Evolutionary conservation across 2,329 filamentous ascomycete genomes (phyloP), one percentile per base, ranked within the genome.

Genomic region (Shiraia bambusicola): DNA sequence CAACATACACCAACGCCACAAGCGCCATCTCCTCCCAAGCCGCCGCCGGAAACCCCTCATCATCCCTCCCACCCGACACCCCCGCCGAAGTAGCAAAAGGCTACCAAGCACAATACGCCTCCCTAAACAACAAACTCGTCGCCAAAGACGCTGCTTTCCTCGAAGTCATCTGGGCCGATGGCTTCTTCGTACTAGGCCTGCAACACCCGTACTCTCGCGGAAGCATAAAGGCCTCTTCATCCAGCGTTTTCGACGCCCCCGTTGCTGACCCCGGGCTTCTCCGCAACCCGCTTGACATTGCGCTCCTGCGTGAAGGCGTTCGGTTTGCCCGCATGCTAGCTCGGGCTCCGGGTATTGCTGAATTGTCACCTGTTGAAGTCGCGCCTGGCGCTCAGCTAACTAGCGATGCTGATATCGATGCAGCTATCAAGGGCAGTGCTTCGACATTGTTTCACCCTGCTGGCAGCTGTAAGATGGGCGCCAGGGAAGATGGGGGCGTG

Each of bases 161-260:
- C 9, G 56, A 59, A 31, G n/a, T 58, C 17, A 56, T 59, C 34
- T 56, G 47, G 49, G 38, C 35, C 15, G 56, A 59, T 27, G 56
- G 54, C 13, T 31, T 28, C 28, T 22, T 54, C 13, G 33, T 56
- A 1, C 45, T 57, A 8, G 50, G 41, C 4, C 45, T 59, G 3
- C 48, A 59, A 38, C 56, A 61, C 32, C 59, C 59, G 0, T 56
- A 57, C 38, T 57, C 54, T 7, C 56, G 59, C 27, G 59, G 59
- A n/a, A 47, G 42, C 26, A 42, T 62, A 27, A 54, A 54, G n/a
- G 54, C 57, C 12, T 14, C 37, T n/a, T 50, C 47, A 26, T 30
- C 40, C 10, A 52, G 47, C 31, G 50, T 54, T 1, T 62, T 61
- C 38, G 56, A 61, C 27, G 42, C 49, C 2, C 59, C 59, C 4